phyloP scores from a whole-genome alignment of 2,329 filamentous ascomycete species.

The Fusarium cicatricum region DNA sequence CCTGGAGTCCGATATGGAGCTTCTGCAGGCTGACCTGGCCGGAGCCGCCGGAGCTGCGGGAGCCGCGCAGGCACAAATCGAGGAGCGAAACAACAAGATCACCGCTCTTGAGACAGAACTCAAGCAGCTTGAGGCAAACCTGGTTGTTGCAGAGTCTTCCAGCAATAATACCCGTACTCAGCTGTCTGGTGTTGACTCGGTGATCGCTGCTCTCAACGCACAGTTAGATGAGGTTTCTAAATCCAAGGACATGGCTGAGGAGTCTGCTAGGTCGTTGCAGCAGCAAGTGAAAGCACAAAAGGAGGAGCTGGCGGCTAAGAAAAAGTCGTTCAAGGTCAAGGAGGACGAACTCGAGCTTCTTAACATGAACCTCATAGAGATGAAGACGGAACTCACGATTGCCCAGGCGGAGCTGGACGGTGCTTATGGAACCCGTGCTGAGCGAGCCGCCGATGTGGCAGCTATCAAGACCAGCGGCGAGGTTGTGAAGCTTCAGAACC shows the following conservation, averaged over 20 bases:
- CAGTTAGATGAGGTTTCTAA: slow-evolving; percentile 44
- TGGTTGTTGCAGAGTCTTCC: slow-evolving; percentile 49
- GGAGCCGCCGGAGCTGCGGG: slow-evolving; percentile 31
- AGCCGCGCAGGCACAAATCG: slow-evolving; percentile 29
- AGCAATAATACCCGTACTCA: slow-evolving; percentile 49
- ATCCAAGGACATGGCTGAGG: slow-evolving; percentile 42
- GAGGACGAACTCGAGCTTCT: slow-evolving; percentile 60
- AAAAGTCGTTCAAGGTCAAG: slow-evolving; percentile 57
- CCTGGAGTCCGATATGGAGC: slow-evolving; percentile 48
- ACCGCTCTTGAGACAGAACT: slow-evolving; percentile 51
- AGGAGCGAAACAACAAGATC: slow-evolving; percentile 55
- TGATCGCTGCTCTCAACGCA: slow-evolving; percentile 40
- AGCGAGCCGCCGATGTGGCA: slow-evolving; percentile 66
- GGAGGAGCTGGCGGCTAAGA: slow-evolving; percentile 44
- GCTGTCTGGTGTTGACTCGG: slow-evolving; percentile 43
- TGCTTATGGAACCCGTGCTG: slow-evolving; percentile 65
- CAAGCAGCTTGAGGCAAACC: slow-evolving; percentile 36
- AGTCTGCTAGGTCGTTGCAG: slow-evolving; percentile 40
- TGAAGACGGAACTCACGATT: slow-evolving; percentile 69
- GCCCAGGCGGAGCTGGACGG: slow-evolving; percentile 69
- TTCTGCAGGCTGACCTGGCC: slow-evolving; percentile 31
- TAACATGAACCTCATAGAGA: slow-evolving; percentile 62
- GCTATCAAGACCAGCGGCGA: slow-evolving; percentile 60
- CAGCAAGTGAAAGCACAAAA: slow-evolving; percentile 34
- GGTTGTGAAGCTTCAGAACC: slow-evolving; percentile 54